Base-by-base conservation (phyloP, 228 moss, liverwort and hornwort species). In the Sphagnum magellanicum region DNA sequence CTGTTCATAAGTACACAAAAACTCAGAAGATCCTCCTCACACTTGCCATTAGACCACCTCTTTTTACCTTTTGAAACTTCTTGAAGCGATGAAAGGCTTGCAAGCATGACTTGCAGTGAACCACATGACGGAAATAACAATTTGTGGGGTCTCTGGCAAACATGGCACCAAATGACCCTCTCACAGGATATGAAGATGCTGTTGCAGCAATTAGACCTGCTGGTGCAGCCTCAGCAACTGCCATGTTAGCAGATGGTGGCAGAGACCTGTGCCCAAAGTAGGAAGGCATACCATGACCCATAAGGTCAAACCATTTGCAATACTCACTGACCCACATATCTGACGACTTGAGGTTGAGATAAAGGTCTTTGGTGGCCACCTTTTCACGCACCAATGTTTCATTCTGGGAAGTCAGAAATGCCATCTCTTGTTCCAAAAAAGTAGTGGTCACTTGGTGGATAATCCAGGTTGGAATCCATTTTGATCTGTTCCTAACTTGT, bases 251-350 rank as follows among this genome's bases (percentile, higher is more conserved):
- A 4, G 82, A 50, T 9, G 74, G 70, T 5, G 84, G 73, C 4
- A 63, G 0, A 0, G 80, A 80, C 0, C 71, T 69, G 50, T 81
- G 84, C 49, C 84, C 84, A 55, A 66, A 77, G 48, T 81, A 84
- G 61, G 80, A 81, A 4, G 84, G 84, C 75, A 84, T 70, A 63
- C 85, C 82, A 59, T 77, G 79, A 6, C 85, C 85, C 9, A 77
- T 77, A 67, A 74, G 78, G 58, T 84, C 81, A 52, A 80, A 6
- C 84, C 84, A 84, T 58, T 78, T 80, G 5, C 77, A 58, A 52
- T 74, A 68, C 65, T 84, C 84, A 16, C 70, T 13, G 4, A 80
- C 72, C 72, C 70, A 81, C 4, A 77, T 81, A 49, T 86, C 82
- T n/a, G 70, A 67, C 4, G 85, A 86, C 50, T 74, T 63, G 6